Conservation (phyloP, 441 rosid species). For the Geranium incanum region DNA sequence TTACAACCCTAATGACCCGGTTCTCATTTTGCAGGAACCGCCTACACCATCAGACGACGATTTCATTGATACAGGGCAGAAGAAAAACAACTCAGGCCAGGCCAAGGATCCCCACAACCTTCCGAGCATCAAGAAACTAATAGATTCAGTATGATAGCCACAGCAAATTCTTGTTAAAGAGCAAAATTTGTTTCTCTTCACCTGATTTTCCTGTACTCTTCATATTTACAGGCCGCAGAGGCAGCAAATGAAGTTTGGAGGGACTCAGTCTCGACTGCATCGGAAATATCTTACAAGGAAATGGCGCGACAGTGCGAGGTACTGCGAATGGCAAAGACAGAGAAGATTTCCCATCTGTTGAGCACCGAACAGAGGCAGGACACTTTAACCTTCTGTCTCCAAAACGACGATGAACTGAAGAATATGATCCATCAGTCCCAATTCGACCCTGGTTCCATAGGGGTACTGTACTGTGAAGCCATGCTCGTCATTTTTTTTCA, state of each 20-base stretch:
- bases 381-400: slow-evolving; percentile 17
- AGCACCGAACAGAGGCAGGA: slow-evolving; percentile 30
- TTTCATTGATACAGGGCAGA: slow-evolving; percentile 33
- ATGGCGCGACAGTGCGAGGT: slow-evolving; percentile 65
- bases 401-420: slow-evolving; percentile 14
- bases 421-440: slow-evolving; percentile 19
- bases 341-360: slow-evolving; percentile 56
- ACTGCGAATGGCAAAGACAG: slow-evolving; percentile 51
- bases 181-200: not conserved
- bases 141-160: slow-evolving; percentile 51
- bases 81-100: slow-evolving; percentile 24
- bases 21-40: slow-evolving; percentile 30
- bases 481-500: not conserved
- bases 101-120: slow-evolving; percentile 25
- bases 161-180: not conserved
- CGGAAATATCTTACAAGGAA: slow-evolving; percentile 54
- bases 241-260: slow-evolving; percentile 53
- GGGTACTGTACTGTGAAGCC: slow-evolving; percentile 14
- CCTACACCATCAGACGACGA: slow-evolving; percentile 36
- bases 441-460: not conserved
- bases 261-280: slow-evolving; percentile 39
- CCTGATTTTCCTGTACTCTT: not conserved
- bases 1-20: not conserved
- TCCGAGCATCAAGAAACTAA: slow-evolving; percentile 48
- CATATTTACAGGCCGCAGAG: slow-evolving; percentile 41